These are phyloP conservation scores for Penicillium crystallinum DNA, from an alignment of 495 filamentous ascomycete genomes.

Conservation along the genomic window DNA sequence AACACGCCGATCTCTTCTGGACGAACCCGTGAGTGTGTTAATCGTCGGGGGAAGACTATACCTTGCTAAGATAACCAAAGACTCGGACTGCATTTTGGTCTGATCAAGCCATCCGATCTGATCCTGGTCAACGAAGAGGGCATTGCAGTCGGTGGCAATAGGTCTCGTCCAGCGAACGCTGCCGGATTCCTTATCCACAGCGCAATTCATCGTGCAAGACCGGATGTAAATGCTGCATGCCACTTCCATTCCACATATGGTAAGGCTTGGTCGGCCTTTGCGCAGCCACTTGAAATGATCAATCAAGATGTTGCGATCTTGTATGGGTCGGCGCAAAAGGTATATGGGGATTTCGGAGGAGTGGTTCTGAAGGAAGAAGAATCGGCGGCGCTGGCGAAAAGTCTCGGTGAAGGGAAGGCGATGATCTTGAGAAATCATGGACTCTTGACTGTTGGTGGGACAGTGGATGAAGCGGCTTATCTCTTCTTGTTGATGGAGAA, in stretches of 20 bases:
- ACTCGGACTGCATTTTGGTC: conserved; percentile 23
- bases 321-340: no score
- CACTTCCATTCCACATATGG: conserved; percentile 1
- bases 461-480: conserved; percentile 54
- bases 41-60: no score
- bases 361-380: conserved; percentile 37
- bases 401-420: conserved; percentile 42
- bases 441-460: conserved; percentile 47
- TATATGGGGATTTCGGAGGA: conserved; percentile 52
- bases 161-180: conserved; percentile 10
- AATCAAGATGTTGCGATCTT: conserved; percentile 44
- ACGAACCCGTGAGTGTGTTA: no score
- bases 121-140: conserved; percentile 20
- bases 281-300: conserved; percentile 26
- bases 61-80: conserved; percentile 1
- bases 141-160: conserved; percentile 31
- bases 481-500: conserved; percentile 46
- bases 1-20: not conserved
- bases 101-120: conserved; percentile 27
- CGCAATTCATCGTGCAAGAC: not conserved
- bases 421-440: conserved; percentile 53
- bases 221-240: not conserved
- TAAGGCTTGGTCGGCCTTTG: conserved; percentile 24
- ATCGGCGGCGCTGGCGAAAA: not conserved
- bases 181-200: not conserved